These are phyloP conservation scores for Heliosperma pusillum DNA, from an alignment of 148 eudicot genomes.

Conservation along the genomic window DNA sequence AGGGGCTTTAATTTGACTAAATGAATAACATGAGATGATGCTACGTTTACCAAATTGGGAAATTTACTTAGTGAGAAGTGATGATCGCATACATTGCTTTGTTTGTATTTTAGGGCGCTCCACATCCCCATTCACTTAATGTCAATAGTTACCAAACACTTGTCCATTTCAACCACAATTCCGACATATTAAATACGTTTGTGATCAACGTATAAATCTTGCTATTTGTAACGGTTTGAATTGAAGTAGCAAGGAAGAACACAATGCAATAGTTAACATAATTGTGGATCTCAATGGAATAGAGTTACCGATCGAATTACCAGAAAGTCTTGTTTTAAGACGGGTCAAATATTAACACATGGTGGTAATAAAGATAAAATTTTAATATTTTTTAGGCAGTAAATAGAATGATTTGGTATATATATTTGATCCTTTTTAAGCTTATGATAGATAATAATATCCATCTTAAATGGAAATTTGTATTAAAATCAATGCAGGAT, in stretches of 20 bases:
- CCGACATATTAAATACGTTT: constrained; percentile 5
- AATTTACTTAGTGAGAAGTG: constrained; percentile 13
- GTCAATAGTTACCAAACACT: constrained; percentile 14
- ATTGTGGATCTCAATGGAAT: background rate
- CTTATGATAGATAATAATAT: too few relatives aligned
- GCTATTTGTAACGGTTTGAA: constrained; percentile 12
- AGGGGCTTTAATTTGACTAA: constrained; percentile 18
- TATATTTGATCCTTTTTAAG: too few relatives aligned
- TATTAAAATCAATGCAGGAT: too few relatives aligned
- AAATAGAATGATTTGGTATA: too few relatives aligned
- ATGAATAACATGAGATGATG: background rate
- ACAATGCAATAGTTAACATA: background rate
- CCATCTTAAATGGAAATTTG: too few relatives aligned
- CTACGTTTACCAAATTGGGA: constrained; percentile 9
- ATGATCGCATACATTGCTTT: constrained; percentile 21
- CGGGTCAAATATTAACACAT: too few relatives aligned
- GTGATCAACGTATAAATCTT: background rate
- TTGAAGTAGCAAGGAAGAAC: background rate
- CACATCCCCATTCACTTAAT: constrained; percentile 4
- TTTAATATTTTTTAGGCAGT: too few relatives aligned
- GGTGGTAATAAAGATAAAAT: too few relatives aligned
- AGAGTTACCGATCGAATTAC: too few relatives aligned
- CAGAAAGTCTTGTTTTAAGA: too few relatives aligned
- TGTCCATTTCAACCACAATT: constrained; percentile 31
- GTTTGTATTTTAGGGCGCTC: constrained; percentile 21